Base-by-base conservation (phyloP, 2,329 filamentous ascomycete species). In the Sporothrix schenckii region DNA sequence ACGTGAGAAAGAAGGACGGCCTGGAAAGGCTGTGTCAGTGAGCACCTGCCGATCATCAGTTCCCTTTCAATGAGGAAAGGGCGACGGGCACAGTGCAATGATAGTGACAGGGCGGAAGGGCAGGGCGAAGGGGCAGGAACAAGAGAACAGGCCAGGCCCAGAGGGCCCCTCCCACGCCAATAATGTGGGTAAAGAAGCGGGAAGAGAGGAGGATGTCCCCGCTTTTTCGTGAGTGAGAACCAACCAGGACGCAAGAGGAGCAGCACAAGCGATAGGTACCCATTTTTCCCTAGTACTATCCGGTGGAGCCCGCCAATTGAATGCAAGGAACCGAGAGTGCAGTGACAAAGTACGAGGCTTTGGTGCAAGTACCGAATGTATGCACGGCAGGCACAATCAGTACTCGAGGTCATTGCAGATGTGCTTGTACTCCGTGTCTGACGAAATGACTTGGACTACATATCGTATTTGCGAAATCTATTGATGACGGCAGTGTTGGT, bases 21-120 rank as follows among this genome's bases (percentile, higher is more conserved):
- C 61, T 27, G 47, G 63, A 66, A 66, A 66, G 63, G 63, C 63
- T 66, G 63, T 30, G 60, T 49, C 34, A 39, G 34, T 61, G 56
- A 58, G 24, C 44, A 52, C 47, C 61, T 65, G 61, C 47, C 63
- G 47, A 66, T 66, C 63, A 30, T 39, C 47, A 52, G 47, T 34
- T 16, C 16, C 13, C 13, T 21, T 44, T 44, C 41, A 13, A 44
- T 16, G 49, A 56, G 53, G 53, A 24, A 66, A 66, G 61, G 44
- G 61, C 61, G 61, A 19, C n/a, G 21, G 50, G 50, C 19, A 52
- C 44, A 49, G 44, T 24, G 56, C 14, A 63, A 24, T 16, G 41
- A 41, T n/a, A 63, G 61, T 34, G 61, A 30, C 24, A 65, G 16
- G 44, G 61, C 49, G 49, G 16, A 11, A 14, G 52, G 41, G 14